phyloP scores from a whole-genome alignment of 345 rosid genomes.

The Microcos paniculata region DNA sequence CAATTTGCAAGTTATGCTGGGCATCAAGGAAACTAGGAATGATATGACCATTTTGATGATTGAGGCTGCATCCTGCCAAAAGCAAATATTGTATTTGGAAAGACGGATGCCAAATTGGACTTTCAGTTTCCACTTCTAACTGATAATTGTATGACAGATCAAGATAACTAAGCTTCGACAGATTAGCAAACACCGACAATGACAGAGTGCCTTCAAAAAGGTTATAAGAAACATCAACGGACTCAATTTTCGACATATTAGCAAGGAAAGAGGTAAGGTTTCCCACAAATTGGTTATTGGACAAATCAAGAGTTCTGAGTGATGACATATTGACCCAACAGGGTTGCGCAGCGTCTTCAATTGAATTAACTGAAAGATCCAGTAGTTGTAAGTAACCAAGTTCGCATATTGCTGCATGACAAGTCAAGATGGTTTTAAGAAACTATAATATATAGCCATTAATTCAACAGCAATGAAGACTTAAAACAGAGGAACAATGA shows the following conservation, averaged over 20 bases:
- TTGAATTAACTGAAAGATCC: constrained; percentile 18
- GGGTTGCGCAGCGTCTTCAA: constrained; percentile 3
- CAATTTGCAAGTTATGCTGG: background rate
- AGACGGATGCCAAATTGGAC: constrained; percentile 21
- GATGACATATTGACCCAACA: constrained; percentile 20
- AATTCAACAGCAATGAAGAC: background rate
- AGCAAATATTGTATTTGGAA: constrained; percentile 18
- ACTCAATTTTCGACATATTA: constrained; percentile 17
- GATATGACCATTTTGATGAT: background rate
- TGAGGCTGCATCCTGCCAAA: constrained; percentile 21
- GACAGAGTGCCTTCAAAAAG: constrained; percentile 6
- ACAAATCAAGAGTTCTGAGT: constrained; percentile 6
- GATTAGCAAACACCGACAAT: constrained; percentile 19
- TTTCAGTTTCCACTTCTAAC: constrained; percentile 19
- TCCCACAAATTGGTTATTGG: constrained; percentile 15
- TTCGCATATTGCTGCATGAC: constrained; percentile 19
- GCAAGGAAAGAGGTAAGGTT: constrained; percentile 9
- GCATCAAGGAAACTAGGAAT: constrained; percentile 15
- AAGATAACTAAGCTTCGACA: constrained; percentile 10
- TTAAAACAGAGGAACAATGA: background rate
- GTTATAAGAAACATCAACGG: constrained; percentile 15
- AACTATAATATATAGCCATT: background rate
- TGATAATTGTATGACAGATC: constrained; percentile 25
- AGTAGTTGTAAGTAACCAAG: background rate
- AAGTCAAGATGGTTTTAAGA: background rate